Conservation (phyloP, 1,284 basidiomycete genomes). For the Sutorius eximius region DNA sequence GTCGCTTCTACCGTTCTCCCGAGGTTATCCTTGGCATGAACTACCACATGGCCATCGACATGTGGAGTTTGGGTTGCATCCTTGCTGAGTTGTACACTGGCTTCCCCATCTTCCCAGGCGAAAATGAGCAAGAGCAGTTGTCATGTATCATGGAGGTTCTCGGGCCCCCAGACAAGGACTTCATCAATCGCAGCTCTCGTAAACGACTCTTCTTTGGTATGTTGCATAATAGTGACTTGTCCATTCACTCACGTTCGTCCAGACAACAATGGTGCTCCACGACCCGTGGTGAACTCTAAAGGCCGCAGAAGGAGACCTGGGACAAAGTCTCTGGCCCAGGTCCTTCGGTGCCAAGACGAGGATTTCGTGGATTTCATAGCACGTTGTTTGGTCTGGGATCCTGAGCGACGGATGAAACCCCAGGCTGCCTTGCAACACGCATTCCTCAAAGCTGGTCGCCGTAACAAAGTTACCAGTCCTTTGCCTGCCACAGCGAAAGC, state of each 20-base stretch:
- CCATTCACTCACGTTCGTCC: conserved; percentile 6
- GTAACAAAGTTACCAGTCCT: conserved; percentile 48
- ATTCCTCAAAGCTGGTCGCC: conserved; percentile 73
- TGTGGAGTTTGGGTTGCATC: conserved; percentile 99
- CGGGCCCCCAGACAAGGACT: conserved; percentile 92
- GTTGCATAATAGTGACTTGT: conserved; percentile 25
- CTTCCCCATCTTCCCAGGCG: conserved; percentile 98
- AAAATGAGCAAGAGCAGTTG: conserved; percentile 98
- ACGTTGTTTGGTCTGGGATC: conserved; percentile 98
- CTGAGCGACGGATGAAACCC: conserved; percentile 93
- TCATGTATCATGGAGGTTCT: conserved; percentile 99
- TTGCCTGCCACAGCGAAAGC: conserved; percentile 48
- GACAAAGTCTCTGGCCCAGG: conserved; percentile 86
- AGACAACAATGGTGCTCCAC: conserved; percentile 92
- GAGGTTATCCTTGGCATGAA: conserved; percentile 93
- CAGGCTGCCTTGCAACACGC: conserved; percentile 91
- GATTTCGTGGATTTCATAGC: conserved; percentile 90
- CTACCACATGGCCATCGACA: conserved; percentile 94
- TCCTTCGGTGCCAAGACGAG: conserved; percentile 87
- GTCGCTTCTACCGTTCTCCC: conserved; percentile 95
- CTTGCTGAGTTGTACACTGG: conserved; percentile 98
- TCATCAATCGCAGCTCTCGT: conserved; percentile 91
- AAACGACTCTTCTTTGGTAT: conserved; percentile 95
- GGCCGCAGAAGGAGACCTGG: conserved; percentile 90
- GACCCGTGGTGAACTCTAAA: conserved; percentile 95